Conservation (phyloP, 768 basidiomycete genomes). For the Kwoniella sp. region DNA sequence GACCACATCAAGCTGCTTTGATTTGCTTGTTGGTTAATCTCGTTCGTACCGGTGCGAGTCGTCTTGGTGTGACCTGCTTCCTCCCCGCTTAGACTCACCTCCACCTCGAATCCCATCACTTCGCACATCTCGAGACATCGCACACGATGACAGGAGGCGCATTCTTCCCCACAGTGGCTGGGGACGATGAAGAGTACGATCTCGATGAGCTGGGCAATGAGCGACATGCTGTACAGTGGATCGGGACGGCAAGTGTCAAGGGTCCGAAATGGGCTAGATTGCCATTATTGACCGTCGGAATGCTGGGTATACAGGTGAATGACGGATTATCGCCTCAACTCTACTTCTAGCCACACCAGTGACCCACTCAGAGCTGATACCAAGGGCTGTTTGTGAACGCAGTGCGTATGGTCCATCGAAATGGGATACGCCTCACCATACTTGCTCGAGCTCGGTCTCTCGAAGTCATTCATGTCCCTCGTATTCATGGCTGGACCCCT, state of each 20-base stretch:
- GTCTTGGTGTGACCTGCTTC: no score
- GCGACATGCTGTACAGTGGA: conserved; percentile 52
- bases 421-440: conserved; percentile 92
- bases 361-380: neutral
- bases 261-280: conserved; percentile 54
- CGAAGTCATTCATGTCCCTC: conserved; percentile 81
- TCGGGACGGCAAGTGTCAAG: conserved; percentile 51
- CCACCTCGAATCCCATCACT: neutral
- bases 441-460: conserved; percentile 80
- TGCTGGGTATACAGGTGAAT: conserved; percentile 76
- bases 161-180: conserved; percentile 32
- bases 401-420: conserved; percentile 82
- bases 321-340: no score
- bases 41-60: no score
- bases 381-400: neutral
- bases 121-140: neutral
- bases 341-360: no score
- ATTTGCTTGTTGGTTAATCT: no score
- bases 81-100: neutral
- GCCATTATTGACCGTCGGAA: conserved; percentile 68
- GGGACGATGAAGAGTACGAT: conserved; percentile 67
- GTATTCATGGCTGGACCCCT: conserved; percentile 92
- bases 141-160: conserved; percentile 44
- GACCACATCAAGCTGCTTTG: no score
- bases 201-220: conserved; percentile 66